Evolutionary conservation across 306 rosid species (phyloP).

Genomic region (Dryas octopetala): DNA sequence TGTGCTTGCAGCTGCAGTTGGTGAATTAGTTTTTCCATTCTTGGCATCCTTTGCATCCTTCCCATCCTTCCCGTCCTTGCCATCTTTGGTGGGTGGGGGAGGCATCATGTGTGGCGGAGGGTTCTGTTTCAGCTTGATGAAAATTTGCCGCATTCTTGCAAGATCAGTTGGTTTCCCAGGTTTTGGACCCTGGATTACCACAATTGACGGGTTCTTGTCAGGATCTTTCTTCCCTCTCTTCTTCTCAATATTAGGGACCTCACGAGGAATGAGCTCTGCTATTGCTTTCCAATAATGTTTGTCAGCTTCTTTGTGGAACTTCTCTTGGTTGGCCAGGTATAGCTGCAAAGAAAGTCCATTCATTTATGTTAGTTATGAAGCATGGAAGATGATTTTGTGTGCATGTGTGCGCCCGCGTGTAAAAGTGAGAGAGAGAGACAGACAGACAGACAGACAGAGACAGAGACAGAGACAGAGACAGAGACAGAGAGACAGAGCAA

Average conservation of each 20-base stretch:
- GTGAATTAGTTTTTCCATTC: constrained; percentile 39
- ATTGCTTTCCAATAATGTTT: constrained; percentile 92
- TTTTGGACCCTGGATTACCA: constrained; percentile 85
- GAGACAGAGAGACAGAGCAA: too few species aligned
- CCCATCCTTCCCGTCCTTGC: constrained; percentile 13
- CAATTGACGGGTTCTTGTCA: constrained; percentile 61
- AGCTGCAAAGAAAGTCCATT: constrained; percentile 43
- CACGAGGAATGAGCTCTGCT: constrained; percentile 83
- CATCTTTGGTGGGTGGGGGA: constrained; percentile 64
- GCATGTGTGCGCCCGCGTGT: too few species aligned
- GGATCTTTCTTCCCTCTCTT: constrained; percentile 86
- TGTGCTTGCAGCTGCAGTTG: constrained; percentile 30
- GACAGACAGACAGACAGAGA: too few species aligned
- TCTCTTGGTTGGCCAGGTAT: constrained; percentile 73
- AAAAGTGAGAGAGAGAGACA: neutral
- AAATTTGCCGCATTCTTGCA: constrained; percentile 81
- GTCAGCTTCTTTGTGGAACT: constrained; percentile 95
- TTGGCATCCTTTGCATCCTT: constrained; percentile 40
- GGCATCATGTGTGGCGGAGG: constrained; percentile 93
- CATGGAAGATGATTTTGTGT: neutral
- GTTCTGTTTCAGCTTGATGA: constrained; percentile 71
- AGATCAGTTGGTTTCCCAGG: constrained; percentile 96
- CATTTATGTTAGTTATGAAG: constrained; percentile 23
- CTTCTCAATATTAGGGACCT: constrained; percentile 91
- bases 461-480: too few species aligned